phyloP scores from a whole-genome alignment of 2,329 filamentous ascomycete species.

The Alternaria sp. region DNA sequence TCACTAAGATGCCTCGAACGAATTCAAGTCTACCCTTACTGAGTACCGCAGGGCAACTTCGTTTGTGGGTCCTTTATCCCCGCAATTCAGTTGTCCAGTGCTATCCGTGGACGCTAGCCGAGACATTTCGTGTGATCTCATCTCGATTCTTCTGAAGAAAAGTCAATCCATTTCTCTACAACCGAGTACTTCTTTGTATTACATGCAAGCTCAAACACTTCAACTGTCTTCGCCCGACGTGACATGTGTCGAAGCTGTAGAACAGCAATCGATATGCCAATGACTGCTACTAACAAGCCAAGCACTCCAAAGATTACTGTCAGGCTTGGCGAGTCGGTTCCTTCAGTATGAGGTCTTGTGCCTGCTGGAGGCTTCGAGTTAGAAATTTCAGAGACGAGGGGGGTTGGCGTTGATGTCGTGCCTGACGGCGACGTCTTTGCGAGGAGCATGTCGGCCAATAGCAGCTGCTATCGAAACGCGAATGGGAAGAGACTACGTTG shows the following conservation, averaged over 20 bases:
- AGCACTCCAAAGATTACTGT: constrained; percentile 11
- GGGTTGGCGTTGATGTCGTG: not conserved
- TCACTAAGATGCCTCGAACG: not conserved
- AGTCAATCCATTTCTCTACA: not conserved
- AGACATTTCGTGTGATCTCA: not conserved
- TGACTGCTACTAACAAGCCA: not conserved
- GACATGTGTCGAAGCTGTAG: constrained; percentile 15
- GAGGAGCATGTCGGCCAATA: not conserved
- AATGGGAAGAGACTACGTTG: no score
- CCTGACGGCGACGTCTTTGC: not conserved
- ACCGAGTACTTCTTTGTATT: not conserved
- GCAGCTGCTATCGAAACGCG: not conserved
- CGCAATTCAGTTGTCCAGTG: not conserved
- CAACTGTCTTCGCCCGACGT: not conserved
- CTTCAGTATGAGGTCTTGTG: not conserved
- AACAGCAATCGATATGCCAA: constrained; percentile 10
- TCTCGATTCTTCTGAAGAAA: not conserved
- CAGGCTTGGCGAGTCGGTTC: not conserved
- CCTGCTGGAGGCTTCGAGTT: not conserved
- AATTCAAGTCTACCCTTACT: not conserved
- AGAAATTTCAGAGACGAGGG: not conserved
- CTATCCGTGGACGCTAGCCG: not conserved
- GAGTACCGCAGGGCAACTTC: not conserved
- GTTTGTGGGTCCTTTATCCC: not conserved
- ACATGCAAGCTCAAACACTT: constrained; percentile 12